phyloP scores from a whole-genome alignment of 202 grass and related monocot genomes.

The Dendrocalamus latiflorus region DNA sequence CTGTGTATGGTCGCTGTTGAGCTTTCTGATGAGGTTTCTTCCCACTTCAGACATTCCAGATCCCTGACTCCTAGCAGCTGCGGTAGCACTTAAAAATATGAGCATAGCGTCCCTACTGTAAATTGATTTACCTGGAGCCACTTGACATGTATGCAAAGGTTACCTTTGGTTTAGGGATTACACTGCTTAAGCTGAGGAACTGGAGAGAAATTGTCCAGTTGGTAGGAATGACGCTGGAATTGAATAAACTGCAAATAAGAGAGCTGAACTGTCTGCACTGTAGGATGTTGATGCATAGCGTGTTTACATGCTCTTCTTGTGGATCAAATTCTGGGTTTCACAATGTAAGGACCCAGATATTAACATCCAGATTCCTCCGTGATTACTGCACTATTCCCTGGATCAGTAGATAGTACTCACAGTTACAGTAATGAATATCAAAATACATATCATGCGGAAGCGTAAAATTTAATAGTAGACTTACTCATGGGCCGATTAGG shows the following conservation, averaged over 20 bases:
- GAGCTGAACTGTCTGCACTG: not conserved
- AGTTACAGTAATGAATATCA: no score
- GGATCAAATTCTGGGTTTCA: slow-evolving; percentile 10
- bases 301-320: slow-evolving; percentile 3
- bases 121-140: slow-evolving; percentile 28
- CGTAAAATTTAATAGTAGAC: no score
- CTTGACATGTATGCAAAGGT: slow-evolving; percentile 24
- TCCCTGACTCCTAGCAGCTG: slow-evolving; percentile 32
- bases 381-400: no score
- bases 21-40: slow-evolving; percentile 96
- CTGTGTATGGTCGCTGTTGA: slow-evolving; percentile 93
- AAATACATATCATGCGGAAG: no score
- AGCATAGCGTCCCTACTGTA: slow-evolving; percentile 7
- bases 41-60: slow-evolving; percentile 64
- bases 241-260: slow-evolving; percentile 37
- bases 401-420: no score
- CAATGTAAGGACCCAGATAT: no score
- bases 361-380: no score
- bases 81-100: slow-evolving; percentile 2
- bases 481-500: no score
- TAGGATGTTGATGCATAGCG: not conserved
- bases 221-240: not conserved
- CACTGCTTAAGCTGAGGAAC: not conserved
- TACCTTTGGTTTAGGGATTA: slow-evolving; percentile 20
- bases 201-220: not conserved